Evolutionary conservation across 345 rosid genomes (phyloP), one percentile per base, ranked within the genome.

Genomic region (Eucalyptus tenuipes): DNA sequence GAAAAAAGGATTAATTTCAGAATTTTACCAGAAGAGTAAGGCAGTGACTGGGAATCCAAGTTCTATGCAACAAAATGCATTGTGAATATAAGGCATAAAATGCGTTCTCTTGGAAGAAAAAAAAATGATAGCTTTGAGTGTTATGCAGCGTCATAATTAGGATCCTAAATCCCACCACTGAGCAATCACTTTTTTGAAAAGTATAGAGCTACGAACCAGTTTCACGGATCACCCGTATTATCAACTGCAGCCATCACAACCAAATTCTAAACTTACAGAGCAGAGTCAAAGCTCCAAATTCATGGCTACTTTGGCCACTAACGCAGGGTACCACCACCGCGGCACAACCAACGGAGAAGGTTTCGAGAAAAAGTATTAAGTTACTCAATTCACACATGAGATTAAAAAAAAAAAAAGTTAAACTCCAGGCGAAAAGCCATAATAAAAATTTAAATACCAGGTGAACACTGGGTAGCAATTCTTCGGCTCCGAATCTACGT

Each of bases 391-490:
- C 53, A 50, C 16, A 29, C 87, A 10, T 88, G n/a, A 49, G 49
- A 81, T 27, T 40, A 37, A 40, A 52, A n/a, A 48, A 22, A 48
- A 22, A 1, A 33, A 75, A 18, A 7, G 5, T 25, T 44, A 18
- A 22, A 87, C 50, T 27, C 80, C 52, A 5, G 13, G 48, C 24
- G 82, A 40, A 75, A 71, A 42, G 47, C 0, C 47, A 10, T 18
- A 48, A 49, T 6, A 87, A 29, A 49, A 75, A 68, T 25, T 64
- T 22, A 86, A 55, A n/a, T 89, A 97, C 99, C 96, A 85, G 94
- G 91, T 89, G 97, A 95, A 87, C 85, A 92, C 88, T 90, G 94
- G 89, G 95, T 59, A 84, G 90, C 88, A 92, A 91, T 49, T 85
- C 88, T 94, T 71, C 90, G 94, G 89, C 87, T 91, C 92, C 94